A percentile compares a stretch with the other conserved stretches of the same genome.
Evolutionary conservation across 2,329 filamentous ascomycete species (phyloP).

Genomic region (Dactylonectria estremocensis): DNA sequence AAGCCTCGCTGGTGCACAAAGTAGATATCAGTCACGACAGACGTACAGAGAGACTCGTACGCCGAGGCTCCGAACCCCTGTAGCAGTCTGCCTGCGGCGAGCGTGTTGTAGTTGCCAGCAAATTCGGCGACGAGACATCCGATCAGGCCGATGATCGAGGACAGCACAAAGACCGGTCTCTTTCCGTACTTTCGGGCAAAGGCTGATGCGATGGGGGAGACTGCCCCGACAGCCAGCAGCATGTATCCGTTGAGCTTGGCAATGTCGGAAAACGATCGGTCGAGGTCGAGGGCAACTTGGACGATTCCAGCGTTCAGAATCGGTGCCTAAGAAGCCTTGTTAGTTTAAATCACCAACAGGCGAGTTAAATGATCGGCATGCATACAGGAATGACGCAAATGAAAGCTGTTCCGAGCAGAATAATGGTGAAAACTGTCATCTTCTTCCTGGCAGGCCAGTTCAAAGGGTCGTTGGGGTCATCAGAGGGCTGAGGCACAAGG

Average conservation of each 20-base stretch:
- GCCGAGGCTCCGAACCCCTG: neutral
- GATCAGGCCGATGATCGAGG: conserved; percentile 21
- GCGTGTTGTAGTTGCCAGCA: neutral
- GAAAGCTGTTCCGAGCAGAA: too few relatives aligned
- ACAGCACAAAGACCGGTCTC: conserved; percentile 25
- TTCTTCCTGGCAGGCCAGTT: conserved; percentile 14
- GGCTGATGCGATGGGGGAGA: conserved; percentile 17
- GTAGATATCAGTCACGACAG: neutral
- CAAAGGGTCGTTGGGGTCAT: conserved; percentile 32
- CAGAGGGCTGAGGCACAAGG: conserved; percentile 29
- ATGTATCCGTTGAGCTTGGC: conserved; percentile 14
- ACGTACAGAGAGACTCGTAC: neutral
- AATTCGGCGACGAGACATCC: neutral
- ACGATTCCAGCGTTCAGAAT: too few relatives aligned
- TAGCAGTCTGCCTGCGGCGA: neutral
- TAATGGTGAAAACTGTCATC: neutral
- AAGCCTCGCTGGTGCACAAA: neutral
- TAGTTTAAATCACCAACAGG: conserved; percentile 15
- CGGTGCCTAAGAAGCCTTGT: neutral
- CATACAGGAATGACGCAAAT: too few relatives aligned
- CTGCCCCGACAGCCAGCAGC: conserved; percentile 17
- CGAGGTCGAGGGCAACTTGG: too few relatives aligned
- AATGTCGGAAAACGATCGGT: too few relatives aligned
- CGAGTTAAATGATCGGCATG: too few relatives aligned
- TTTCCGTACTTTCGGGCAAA: conserved; percentile 28